Conservation (phyloP, 1,284 basidiomycete genomes). For the Ceratobasidium sp. region DNA sequence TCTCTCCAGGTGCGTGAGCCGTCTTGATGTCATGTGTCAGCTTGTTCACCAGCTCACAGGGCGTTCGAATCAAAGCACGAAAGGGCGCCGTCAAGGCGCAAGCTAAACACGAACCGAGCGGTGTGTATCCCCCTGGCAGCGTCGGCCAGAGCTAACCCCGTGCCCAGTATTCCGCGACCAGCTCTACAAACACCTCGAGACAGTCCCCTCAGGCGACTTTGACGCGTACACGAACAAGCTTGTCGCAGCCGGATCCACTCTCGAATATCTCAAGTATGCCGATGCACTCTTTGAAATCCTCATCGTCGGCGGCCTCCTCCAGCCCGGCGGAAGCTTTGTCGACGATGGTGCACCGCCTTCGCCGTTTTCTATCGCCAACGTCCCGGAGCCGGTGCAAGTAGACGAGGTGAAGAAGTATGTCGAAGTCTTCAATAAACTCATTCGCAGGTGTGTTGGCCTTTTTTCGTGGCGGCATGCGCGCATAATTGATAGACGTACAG, state of each 20-base stretch:
- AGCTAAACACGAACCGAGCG: constrained; percentile 86
- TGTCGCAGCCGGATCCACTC: constrained; percentile 88
- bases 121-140: constrained; percentile 56
- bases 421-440: constrained; percentile 93
- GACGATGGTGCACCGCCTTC: constrained; percentile 85
- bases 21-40: neutral
- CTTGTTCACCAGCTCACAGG: constrained; percentile 51
- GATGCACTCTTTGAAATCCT: constrained; percentile 95
- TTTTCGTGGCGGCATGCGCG: constrained; percentile 36
- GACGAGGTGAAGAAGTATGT: constrained; percentile 92
- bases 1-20: constrained; percentile 40
- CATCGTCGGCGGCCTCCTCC: constrained; percentile 92
- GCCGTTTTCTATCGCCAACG: constrained; percentile 86
- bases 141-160: constrained; percentile 21
- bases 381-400: constrained; percentile 77
- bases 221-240: constrained; percentile 86
- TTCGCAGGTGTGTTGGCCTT: constrained; percentile 74
- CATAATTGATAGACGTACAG: constrained; percentile 57
- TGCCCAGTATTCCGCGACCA: constrained; percentile 90
- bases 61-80: constrained; percentile 87
- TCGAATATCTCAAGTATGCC: constrained; percentile 96
- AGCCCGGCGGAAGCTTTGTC: constrained; percentile 92
- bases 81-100: constrained; percentile 88
- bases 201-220: constrained; percentile 83
- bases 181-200: constrained; percentile 92